Conservation (phyloP, 1,284 basidiomycete species). For the Puccinia hordei region DNA sequence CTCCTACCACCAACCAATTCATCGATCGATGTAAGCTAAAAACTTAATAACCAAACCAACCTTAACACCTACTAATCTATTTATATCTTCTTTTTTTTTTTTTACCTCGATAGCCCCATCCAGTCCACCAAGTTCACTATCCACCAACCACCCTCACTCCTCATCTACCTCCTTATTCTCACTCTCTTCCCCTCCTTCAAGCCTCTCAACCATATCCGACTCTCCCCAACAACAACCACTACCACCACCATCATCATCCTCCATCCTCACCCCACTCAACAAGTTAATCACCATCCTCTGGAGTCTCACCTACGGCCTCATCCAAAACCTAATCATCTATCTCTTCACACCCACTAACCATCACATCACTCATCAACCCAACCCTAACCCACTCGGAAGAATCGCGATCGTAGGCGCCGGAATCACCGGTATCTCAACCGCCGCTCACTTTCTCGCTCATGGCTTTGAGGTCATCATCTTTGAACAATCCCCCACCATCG, state of each 20-base stretch:
- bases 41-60: too few relatives aligned
- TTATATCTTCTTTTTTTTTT: too few relatives aligned
- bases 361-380: not conserved
- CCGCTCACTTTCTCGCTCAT: constrained; percentile 36
- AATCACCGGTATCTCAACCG: constrained; percentile 48
- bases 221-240: not conserved
- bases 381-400: constrained; percentile 27
- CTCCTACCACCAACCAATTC: too few relatives aligned
- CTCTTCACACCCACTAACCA: constrained; percentile 11
- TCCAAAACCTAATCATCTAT: constrained; percentile 24
- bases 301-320: not conserved
- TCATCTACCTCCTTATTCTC: not conserved
- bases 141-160: constrained; percentile 16
- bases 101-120: not conserved
- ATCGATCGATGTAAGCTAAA: too few relatives aligned
- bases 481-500: constrained; percentile 27
- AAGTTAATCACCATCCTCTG: not conserved
- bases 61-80: too few relatives aligned
- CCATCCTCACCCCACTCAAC: not conserved
- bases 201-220: not conserved
- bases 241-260: not conserved
- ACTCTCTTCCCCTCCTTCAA: not conserved
- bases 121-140: not conserved
- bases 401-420: constrained; percentile 49
- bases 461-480: constrained; percentile 49